Conservation (phyloP, 2,329 filamentous ascomycete species). For the Aspergillus niger region DNA sequence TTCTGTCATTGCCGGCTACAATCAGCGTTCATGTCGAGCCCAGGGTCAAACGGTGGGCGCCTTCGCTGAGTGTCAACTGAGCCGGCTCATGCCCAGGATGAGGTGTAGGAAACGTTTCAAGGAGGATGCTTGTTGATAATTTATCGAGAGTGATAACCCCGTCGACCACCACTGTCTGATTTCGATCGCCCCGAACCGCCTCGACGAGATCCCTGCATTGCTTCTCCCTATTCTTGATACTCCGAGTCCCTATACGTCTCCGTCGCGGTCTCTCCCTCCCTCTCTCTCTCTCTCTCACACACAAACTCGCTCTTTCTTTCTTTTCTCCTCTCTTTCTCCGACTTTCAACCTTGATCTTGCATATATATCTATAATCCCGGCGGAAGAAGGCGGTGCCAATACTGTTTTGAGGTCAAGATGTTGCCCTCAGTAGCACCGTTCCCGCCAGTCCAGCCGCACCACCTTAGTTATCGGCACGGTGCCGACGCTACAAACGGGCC, state of each 20-base stretch:
- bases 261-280: conserved; percentile 1
- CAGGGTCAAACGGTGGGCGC: conserved; percentile 26
- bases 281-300: neutral
- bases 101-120: conserved; percentile 49
- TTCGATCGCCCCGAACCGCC: conserved; percentile 20
- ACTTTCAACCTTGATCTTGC: neutral
- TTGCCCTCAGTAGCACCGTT: conserved; percentile 52
- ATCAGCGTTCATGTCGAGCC: conserved; percentile 32
- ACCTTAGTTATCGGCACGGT: conserved; percentile 35
- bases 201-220: conserved; percentile 15
- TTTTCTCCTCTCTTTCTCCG: neutral
- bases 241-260: conserved; percentile 5
- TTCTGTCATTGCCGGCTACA: conserved; percentile 20
- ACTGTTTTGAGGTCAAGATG: conserved; percentile 40
- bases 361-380: conserved; percentile 1
- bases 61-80: conserved; percentile 32
- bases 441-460: conserved; percentile 46
- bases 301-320: neutral
- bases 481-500: conserved; percentile 33
- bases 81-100: conserved; percentile 42
- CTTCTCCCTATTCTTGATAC: conserved; percentile 12
- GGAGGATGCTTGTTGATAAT: conserved; percentile 43
- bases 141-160: conserved; percentile 28
- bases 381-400: conserved; percentile 15
- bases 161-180: conserved; percentile 24